Base-by-base conservation (phyloP, 306 rosid species). In the Ormosia semicastrata region DNA sequence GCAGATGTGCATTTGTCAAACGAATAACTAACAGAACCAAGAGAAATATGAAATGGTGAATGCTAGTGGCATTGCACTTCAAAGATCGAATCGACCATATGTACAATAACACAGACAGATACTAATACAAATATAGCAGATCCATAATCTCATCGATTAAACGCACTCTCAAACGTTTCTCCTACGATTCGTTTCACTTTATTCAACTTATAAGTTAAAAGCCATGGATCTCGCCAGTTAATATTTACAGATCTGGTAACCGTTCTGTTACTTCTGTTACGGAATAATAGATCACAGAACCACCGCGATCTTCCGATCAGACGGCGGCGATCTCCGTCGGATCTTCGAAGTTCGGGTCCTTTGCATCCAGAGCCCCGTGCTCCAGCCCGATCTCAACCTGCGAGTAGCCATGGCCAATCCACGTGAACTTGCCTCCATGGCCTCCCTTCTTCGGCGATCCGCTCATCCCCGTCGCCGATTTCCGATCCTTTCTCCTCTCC, bases 401-500 rank as follows among this genome's bases (percentile, higher is more conserved):
- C 0, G 89, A 81, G 85, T 87, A 86, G 41, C 88, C 86, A 46
- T 75, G 89, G 8, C 97, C 92, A 17, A 77, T 86, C 98, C 98
- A 93, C 2, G 98, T 93, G 93, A 90, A 95, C 85, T 91, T 95
- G 4, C 98, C 98, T 4, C 98, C 98, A 37, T 89, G 93, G 4
- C 98, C 99, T 54, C 99, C 93, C 62, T 95, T 95, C 93, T 95
- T 95, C 30, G 99, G 97, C 60, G 94, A 95, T 85, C 98, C 98
- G 81, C 2, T 91, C 90, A 90, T 79, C 4, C 99, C 98, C 3
- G 94, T 90, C 4, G 94, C 89, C 6, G 99, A 95, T 63, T 87
- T 91, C 74, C 97, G 83, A 53, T 95, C 97, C 76, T 83, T 95
- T 53, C 90, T 87, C 71, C 7, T 66, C 77, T 90, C 94, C 67